A percentile compares a stretch with the other conserved stretches of the same genome.
These are phyloP conservation scores for Nidula microcarpa DNA, from an alignment of 768 basidiomycete genomes.

Conservation along the genomic window DNA sequence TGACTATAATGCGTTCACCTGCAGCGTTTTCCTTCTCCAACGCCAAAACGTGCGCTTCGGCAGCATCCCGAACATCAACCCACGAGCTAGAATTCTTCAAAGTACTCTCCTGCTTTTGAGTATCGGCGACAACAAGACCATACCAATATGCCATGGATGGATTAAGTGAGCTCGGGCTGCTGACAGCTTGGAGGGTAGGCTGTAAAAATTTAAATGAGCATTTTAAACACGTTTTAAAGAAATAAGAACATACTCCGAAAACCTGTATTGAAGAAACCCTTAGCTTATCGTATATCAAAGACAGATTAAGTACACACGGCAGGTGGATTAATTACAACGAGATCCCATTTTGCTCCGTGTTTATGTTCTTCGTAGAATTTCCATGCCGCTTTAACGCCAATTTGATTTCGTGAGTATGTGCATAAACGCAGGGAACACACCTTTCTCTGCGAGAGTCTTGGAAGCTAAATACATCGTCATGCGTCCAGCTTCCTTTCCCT, in stretches of 20 bases:
- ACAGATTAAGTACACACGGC: slow-evolving; percentile 23
- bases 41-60: slow-evolving; percentile 47
- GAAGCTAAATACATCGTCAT: not conserved
- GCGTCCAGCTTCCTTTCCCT: not conserved
- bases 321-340: slow-evolving; percentile 51
- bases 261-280: slow-evolving; percentile 10
- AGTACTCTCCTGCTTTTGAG: slow-evolving; percentile 13
- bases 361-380: slow-evolving; percentile 34
- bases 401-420: not conserved
- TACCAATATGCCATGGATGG: slow-evolving; percentile 1
- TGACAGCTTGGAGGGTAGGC: not conserved
- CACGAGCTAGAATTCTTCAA: slow-evolving; percentile 15
- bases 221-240: not conserved
- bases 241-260: slow-evolving; percentile 13
- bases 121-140: not conserved
- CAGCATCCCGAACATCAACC: slow-evolving; percentile 49
- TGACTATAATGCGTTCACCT: slow-evolving; percentile 51
- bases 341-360: slow-evolving; percentile 43
- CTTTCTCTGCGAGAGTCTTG: not conserved
- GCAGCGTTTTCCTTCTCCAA: slow-evolving; percentile 44
- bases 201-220: not conserved
- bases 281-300: not conserved
- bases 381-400: slow-evolving; percentile 18
- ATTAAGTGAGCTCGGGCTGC: not conserved
- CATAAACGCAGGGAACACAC: not conserved